A percentile compares a stretch with the other conserved stretches of the same genome.
These are phyloP conservation scores for Quercus cerris DNA, from an alignment of 306 rosid genomes.

Conservation along the genomic window DNA sequence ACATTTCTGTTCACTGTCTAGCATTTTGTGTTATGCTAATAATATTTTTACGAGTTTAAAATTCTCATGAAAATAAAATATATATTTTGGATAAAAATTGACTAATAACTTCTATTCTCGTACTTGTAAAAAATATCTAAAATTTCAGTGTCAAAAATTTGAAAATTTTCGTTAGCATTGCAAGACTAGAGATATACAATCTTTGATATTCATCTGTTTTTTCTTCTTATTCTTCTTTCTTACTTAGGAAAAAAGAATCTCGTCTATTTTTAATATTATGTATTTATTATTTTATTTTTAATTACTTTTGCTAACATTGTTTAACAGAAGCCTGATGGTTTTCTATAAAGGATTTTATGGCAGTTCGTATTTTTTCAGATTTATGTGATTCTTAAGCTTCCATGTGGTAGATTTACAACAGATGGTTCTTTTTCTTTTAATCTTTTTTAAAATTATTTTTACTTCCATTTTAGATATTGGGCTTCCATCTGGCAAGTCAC, in stretches of 20 bases:
- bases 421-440: constrained; percentile 1
- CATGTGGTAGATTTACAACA: not conserved
- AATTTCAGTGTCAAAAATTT: no score
- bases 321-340: not conserved
- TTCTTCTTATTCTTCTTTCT: no score
- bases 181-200: not conserved
- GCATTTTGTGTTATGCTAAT: no score
- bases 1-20: no score
- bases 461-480: constrained; percentile 65
- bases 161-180: not conserved
- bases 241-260: not conserved
- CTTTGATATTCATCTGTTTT: no score
- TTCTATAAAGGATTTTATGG: not conserved
- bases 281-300: not conserved
- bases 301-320: not conserved
- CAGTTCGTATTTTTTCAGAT: not conserved
- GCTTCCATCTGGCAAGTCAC: constrained; percentile 98
- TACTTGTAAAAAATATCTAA: no score
- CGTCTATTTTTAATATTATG: not conserved
- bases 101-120: no score
- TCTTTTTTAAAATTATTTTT: constrained; percentile 5
- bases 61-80: no score
- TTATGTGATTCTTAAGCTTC: not conserved
- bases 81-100: no score
- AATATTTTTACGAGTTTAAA: no score